Evolutionary conservation across 345 rosid genomes (phyloP).

Genomic region (Eutrema yunnanense): DNA sequence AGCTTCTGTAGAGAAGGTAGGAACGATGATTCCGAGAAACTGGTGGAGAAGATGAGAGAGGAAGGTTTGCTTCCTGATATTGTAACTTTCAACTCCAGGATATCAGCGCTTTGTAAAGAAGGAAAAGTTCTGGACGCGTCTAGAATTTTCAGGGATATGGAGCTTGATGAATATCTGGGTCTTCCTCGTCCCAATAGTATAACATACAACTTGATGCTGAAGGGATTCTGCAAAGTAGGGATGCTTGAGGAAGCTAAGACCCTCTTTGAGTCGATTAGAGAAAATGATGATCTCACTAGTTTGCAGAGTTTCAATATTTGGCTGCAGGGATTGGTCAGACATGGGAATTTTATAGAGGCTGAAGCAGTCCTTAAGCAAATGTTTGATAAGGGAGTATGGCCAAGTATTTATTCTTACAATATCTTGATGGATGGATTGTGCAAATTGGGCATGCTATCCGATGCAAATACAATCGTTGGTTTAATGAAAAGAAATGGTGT

Average conservation of each 20-base stretch:
- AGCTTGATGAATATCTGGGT: conserved; percentile 64
- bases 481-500: conserved; percentile 55
- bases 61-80: conserved; percentile 73
- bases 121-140: conserved; percentile 84
- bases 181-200: conserved; percentile 71
- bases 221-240: conserved; percentile 75
- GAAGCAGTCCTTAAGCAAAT: conserved; percentile 61
- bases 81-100: conserved; percentile 80
- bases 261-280: conserved; percentile 55
- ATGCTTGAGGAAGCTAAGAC: conserved; percentile 79
- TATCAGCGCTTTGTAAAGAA: conserved; percentile 68
- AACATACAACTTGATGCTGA: conserved; percentile 75
- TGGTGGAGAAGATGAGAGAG: conserved; percentile 75
- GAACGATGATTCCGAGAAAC: conserved; percentile 66
- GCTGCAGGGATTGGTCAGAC: conserved; percentile 69
- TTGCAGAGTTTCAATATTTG: conserved; percentile 77
- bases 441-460: conserved; percentile 77
- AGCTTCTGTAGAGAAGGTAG: conserved; percentile 78
- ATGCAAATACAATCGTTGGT: conserved; percentile 55
- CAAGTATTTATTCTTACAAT: conserved; percentile 70
- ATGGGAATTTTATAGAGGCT: conserved; percentile 66
- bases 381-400: conserved; percentile 50
- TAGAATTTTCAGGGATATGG: conserved; percentile 92
- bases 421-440: conserved; percentile 75
- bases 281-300: conserved; percentile 37